These are phyloP conservation scores for Nakazawaea ernobii DNA, from an alignment of 805 yeast species.

Conservation along the genomic window DNA sequence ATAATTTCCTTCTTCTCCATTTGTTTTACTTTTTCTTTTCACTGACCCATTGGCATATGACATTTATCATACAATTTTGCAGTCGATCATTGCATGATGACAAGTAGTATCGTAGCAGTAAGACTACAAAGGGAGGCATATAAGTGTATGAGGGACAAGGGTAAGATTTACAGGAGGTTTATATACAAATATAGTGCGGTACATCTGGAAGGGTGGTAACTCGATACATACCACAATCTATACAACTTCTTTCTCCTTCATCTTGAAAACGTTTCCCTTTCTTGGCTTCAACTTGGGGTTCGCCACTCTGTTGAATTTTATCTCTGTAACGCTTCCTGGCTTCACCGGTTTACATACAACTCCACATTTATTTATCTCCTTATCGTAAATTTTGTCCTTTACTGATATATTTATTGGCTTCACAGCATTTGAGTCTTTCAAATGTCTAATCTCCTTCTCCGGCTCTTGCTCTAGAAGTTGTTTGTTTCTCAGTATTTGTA, in stretches of 20 bases:
- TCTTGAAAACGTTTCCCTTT: slow-evolving; percentile 10
- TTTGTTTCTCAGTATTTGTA: slow-evolving; percentile 47
- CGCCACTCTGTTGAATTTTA: background rate
- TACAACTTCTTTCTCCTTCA: background rate
- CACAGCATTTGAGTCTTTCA: background rate
- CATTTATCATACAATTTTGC: too few relatives aligned
- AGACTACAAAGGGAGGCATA: too few relatives aligned
- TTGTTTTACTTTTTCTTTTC: background rate
- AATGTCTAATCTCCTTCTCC: slow-evolving; percentile 5
- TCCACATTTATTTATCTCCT: slow-evolving; percentile 24
- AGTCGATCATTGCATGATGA: too few relatives aligned
- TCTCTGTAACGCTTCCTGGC: background rate
- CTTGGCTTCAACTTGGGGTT: slow-evolving; percentile 9
- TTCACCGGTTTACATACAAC: slow-evolving; percentile 21
- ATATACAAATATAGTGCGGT: too few relatives aligned
- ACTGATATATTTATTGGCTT: slow-evolving; percentile 1
- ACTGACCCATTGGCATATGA: too few relatives aligned
- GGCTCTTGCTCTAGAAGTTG: slow-evolving; percentile 2
- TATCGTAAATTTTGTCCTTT: slow-evolving; percentile 7
- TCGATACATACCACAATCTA: background rate
- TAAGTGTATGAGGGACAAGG: too few relatives aligned
- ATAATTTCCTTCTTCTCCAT: background rate
- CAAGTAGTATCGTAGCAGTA: too few relatives aligned
- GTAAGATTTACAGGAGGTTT: too few relatives aligned
- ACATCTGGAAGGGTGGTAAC: background rate